Base-by-base conservation (phyloP, 2,329 filamentous ascomycete genomes). In the Emergomyces orientalis region DNA sequence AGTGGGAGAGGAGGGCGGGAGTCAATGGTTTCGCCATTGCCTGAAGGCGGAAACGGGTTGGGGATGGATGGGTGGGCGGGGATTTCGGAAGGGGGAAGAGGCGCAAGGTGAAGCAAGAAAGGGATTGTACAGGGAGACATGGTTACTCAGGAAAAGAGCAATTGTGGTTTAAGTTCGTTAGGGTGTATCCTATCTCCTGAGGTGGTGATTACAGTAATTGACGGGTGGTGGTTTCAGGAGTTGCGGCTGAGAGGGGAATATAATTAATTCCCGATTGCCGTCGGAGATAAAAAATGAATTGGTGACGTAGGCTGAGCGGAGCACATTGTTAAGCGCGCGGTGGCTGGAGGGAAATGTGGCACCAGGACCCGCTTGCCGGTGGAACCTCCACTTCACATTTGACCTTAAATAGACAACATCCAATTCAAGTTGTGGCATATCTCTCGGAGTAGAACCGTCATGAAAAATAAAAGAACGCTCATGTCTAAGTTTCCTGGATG, bases 61-160 rank as follows among this genome's bases (percentile, higher is more conserved):
- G 54, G 32, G 39, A 74, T 67, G 56, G 70, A 68, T 19, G 71
- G 65, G 52, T 75, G 73, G 6, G 63, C 30, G 6, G 74, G 74
- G 11, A 75, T 67, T 13, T 65, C 63, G 25, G 69, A 69, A 41
- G 74, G 70, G 6, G 68, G 62, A 52, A 71, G 71, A 8, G 72
- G 71, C 9, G n/a, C 3, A n/a, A 30, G 39, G 39, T 39, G 61
- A 32, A 62, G 39, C 4, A 57, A 25, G n/a, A 41, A 62, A 1
- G 51, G 51, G 8, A 37, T 60, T 43, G 52, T 17, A 39, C 52
- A 34, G 13, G n/a, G 49, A 25, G 60, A 51, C 54, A 62, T 62
- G 47, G 14, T 52, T 39, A 6, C 17, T 8, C 17, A 25, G 25
- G 9, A 27, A 27, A 22, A 2, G n/a, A 43, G 30, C 19, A 54